phyloP scores from a whole-genome alignment of 2,329 filamentous ascomycete species.

The Endoconidiophora laricicola region DNA sequence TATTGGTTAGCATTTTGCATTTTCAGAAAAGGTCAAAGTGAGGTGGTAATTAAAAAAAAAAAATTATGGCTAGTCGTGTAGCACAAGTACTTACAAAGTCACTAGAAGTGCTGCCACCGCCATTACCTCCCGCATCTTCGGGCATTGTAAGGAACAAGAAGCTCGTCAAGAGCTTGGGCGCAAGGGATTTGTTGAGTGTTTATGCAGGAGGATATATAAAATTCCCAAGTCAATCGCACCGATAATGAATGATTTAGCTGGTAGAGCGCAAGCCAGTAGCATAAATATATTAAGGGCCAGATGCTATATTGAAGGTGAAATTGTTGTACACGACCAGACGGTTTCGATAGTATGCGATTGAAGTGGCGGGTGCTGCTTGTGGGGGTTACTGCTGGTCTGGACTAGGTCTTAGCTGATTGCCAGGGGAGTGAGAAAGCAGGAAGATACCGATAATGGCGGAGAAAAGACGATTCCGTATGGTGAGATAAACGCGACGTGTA shows the following conservation, averaged over 20 bases:
- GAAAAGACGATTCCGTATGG: not conserved
- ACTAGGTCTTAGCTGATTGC: too few relatives aligned
- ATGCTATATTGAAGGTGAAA: too few relatives aligned
- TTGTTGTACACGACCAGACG: too few relatives aligned
- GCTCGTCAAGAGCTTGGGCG: too few relatives aligned
- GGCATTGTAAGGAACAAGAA: slow-evolving; percentile 2
- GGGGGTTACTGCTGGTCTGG: too few relatives aligned
- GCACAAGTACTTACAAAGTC: slow-evolving; percentile 61
- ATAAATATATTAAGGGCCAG: not conserved
- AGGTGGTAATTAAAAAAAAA: not conserved
- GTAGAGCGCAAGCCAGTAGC: not conserved
- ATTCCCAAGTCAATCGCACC: not conserved
- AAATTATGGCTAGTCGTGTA: not conserved
- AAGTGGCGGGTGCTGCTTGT: too few relatives aligned
- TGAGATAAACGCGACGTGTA: not conserved
- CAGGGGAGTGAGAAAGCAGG: too few relatives aligned
- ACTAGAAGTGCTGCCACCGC: slow-evolving; percentile 62
- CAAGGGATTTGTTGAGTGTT: too few relatives aligned
- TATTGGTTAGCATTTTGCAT: slow-evolving; percentile 2
- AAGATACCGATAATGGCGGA: too few relatives aligned
- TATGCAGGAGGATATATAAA: too few relatives aligned
- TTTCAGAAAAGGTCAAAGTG: not conserved
- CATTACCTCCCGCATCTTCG: slow-evolving; percentile 5
- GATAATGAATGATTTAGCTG: not conserved
- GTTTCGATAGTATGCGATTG: too few relatives aligned